A percentile compares a stretch with the other conserved stretches of the same genome.
These are phyloP conservation scores for Aspergillus fijiensis DNA, from an alignment of 2,329 filamentous ascomycete genomes.

Conservation along the genomic window DNA sequence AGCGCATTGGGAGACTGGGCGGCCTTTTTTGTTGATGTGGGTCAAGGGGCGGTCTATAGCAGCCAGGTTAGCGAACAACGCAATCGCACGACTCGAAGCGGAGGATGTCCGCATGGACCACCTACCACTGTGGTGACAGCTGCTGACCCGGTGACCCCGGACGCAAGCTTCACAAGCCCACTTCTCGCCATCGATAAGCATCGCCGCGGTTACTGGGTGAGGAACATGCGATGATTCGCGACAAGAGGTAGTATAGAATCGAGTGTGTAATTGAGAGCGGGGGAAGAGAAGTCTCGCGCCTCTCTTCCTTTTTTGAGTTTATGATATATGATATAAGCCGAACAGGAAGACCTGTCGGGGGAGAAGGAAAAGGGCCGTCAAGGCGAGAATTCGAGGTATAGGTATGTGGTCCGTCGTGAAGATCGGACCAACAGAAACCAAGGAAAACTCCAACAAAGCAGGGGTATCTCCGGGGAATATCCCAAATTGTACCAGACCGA, in stretches of 20 bases:
- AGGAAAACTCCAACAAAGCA: slow-evolving; percentile 32
- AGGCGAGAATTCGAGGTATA: slow-evolving; percentile 29
- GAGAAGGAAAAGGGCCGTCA: slow-evolving; percentile 32
- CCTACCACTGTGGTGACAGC: slow-evolving; percentile 93
- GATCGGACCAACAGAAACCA: slow-evolving; percentile 27
- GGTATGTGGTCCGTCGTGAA: slow-evolving; percentile 28
- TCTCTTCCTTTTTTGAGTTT: slow-evolving; percentile 13
- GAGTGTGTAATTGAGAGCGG: slow-evolving; percentile 12
- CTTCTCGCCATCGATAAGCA: slow-evolving; percentile 94
- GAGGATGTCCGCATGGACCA: slow-evolving; percentile 27
- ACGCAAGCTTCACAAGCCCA: slow-evolving; percentile 98
- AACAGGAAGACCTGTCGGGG: slow-evolving; percentile 26
- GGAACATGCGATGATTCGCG: slow-evolving; percentile 44
- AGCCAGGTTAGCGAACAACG: slow-evolving; percentile 11
- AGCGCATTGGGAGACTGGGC: slow-evolving; percentile 94
- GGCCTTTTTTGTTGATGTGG: slow-evolving; percentile 96
- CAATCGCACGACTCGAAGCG: background rate
- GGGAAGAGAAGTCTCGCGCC: slow-evolving; percentile 12
- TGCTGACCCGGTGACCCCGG: slow-evolving; percentile 97
- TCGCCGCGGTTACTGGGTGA: slow-evolving; percentile 46
- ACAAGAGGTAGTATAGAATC: slow-evolving; percentile 19
- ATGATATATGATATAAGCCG: slow-evolving; percentile 17
- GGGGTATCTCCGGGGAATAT: slow-evolving; percentile 37
- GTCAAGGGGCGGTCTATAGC: slow-evolving; percentile 78
- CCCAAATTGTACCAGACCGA: slow-evolving; percentile 27